Conservation (phyloP, 257 asterid genomes). For the Forsythia suspensa region DNA sequence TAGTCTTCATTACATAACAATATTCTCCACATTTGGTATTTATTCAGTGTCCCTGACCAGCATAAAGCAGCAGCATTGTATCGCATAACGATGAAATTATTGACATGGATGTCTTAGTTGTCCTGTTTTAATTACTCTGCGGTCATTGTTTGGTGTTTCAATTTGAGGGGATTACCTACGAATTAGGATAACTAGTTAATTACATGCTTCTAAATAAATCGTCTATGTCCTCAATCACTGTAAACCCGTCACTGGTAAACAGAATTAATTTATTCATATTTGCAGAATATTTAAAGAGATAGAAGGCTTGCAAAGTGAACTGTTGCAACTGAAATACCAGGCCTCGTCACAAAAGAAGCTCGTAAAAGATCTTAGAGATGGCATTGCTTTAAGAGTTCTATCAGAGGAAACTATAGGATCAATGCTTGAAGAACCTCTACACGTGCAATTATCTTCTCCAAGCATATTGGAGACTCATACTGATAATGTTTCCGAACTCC, state of each 20-base stretch:
- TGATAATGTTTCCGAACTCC: slow-evolving; percentile 49
- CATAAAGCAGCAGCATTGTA: no score
- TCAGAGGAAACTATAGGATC: slow-evolving; percentile 46
- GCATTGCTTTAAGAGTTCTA: slow-evolving; percentile 27
- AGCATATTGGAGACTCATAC: slow-evolving; percentile 49
- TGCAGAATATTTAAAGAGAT: slow-evolving; percentile 67
- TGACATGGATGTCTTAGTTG: no score
- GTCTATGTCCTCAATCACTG: background rate
- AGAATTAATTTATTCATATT: background rate
- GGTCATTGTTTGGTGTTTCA: no score
- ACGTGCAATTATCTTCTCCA: slow-evolving; percentile 30
- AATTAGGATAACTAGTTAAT: no score
- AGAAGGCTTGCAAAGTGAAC: slow-evolving; percentile 44
- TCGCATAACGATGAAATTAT: no score
- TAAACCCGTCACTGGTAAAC: background rate
- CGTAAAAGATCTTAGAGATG: slow-evolving; percentile 34
- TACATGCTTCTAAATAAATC: no score
- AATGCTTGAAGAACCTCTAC: slow-evolving; percentile 34
- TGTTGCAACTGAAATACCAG: slow-evolving; percentile 49
- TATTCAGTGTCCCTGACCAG: no score
- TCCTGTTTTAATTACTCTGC: no score
- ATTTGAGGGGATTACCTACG: no score
- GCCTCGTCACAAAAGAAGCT: slow-evolving; percentile 53
- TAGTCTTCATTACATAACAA: no score
- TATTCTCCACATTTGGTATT: no score